Evolutionary conservation across 2,329 filamentous ascomycete genomes (phyloP), one percentile per base, ranked within the genome.

Genomic region (Aspergillus sergii): DNA sequence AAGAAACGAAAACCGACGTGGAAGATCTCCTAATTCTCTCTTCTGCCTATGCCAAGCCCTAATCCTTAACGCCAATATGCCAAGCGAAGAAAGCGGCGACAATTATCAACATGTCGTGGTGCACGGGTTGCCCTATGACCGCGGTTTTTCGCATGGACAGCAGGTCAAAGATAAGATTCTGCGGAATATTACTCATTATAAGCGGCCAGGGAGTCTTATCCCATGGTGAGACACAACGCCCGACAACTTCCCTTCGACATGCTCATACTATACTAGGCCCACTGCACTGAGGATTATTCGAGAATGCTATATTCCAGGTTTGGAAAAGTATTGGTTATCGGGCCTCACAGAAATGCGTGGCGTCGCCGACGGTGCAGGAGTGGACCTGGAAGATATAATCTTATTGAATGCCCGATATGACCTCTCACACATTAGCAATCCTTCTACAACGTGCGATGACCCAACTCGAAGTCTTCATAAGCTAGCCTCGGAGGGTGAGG

Each of bases 391-490:
- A 23, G 51, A 54, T 21, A 36, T 54, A 19, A 16, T 54, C 5
- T 36, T 54, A 19, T 21, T 54, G 32, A 54, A 54, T 36, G 14
- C 51, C 14, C 51, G 51, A 32, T 54, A 54, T n/a, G 51, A 54
- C 12, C 32, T 54, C 10, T 54, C 51, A 12, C 51, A 36, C n/a
- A 34, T 54, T n/a, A 54, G n/a, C n/a, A 16, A n/a, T 21, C 51
- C 32, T 21, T 36, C 51, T 10, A 23, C n/a, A 8, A 7, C 30
- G 5, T 3, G 14, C 8, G 14, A 48, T 2, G 21, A 26, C 0
- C 8, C 23, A 14, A 16, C 39, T 21, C 43, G 7, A 46, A 11
- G 10, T 21, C 43, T 41, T 41, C n/a, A 12, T 6, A 23, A 46
- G 10, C 2, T 23, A 10, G 9, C 43, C n/a, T 23, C 4, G n/a